Base-by-base conservation (phyloP, 2,329 filamentous ascomycete species). In the Aspergillus bombycis region DNA sequence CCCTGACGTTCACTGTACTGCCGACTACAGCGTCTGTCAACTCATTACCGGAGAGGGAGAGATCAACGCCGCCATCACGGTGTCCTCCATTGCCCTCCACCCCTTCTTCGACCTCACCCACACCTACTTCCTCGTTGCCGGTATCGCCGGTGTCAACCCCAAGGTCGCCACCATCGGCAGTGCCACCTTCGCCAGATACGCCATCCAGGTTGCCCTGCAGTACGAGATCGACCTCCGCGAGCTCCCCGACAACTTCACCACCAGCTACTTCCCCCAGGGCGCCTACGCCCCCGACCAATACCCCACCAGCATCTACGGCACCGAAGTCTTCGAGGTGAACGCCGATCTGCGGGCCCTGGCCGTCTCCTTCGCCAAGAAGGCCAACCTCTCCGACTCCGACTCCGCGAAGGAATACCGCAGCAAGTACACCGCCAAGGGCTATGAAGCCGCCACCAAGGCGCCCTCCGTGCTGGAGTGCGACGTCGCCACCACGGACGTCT, bases 121-220 rank as follows among this genome's bases (percentile, higher is more conserved):
- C 55, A 90, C 90, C 1, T 93, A 93, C 78, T 92, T 92, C 76
- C 76, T 93, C 62, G 76, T 91, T 34, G 87, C 84, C 1, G 91
- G 91, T 2, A 93, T 94, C 65, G 90, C 88, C 1, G 91, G 91
- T n/a, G 83, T 92, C 50, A 92, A 87, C 74, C 91, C 91, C 0
- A 85, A 88, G 65, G 78, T 86, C 30, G 87, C 84, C 26, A 92
- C 90, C 0, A 81, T 91, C 5, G 87, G 85, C 52, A 84, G 85
- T 46, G 89, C 91, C 0, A 88, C 89, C 1, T 86, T 94, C 60
- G 85, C 88, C 43, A 84, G 86, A 26, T 94, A 88, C 71, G 86
- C 89, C 0, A 84, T 93, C 6, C 91, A 93, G 72, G 89, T 92
- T 3, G 90, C 88, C 0, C 80, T 93, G 59, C 90, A 93, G 75